A percentile compares a stretch with the other conserved stretches of the same genome.
Evolutionary conservation across 306 rosid genomes (phyloP).

Genomic region (Benincasa hispida): DNA sequence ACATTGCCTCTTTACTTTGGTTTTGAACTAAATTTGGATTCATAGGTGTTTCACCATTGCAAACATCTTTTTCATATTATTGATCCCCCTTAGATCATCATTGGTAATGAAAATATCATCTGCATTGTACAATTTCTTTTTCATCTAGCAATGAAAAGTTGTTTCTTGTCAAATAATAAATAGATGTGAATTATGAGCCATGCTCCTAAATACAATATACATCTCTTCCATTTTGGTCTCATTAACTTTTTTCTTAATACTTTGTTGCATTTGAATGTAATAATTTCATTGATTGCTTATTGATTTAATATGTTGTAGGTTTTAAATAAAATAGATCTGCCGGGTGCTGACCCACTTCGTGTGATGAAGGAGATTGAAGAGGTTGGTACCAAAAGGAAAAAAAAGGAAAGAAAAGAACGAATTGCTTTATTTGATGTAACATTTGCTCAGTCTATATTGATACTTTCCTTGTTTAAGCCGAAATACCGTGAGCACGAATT

Average conservation of each 20-base stretch:
- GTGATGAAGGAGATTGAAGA: slow-evolving; percentile 84
- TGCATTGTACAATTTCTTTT: too few species aligned
- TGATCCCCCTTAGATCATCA: too few species aligned
- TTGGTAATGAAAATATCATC: too few species aligned
- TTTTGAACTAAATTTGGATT: not conserved
- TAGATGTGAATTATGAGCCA: too few species aligned
- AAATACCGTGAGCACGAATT: not conserved
- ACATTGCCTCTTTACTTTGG: not conserved
- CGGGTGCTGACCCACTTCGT: slow-evolving; percentile 86
- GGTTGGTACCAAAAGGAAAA: slow-evolving; percentile 22
- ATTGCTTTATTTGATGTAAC: not conserved
- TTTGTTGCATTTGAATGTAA: not conserved
- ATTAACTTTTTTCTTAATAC: not conserved
- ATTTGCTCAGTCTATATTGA: not conserved
- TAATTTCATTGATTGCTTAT: not conserved
- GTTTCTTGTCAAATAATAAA: too few species aligned
- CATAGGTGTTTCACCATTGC: not conserved
- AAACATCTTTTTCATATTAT: too few species aligned
- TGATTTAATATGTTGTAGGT: slow-evolving; percentile 39
- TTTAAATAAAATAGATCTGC: slow-evolving; percentile 90
- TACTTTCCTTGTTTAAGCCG: not conserved
- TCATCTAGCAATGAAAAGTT: too few species aligned
- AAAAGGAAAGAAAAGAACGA: not conserved
- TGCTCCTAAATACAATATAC: too few species aligned
- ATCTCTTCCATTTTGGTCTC: too few species aligned